Conservation (phyloP, 306 rosid species). For the Trichosanthes truncata region DNA sequence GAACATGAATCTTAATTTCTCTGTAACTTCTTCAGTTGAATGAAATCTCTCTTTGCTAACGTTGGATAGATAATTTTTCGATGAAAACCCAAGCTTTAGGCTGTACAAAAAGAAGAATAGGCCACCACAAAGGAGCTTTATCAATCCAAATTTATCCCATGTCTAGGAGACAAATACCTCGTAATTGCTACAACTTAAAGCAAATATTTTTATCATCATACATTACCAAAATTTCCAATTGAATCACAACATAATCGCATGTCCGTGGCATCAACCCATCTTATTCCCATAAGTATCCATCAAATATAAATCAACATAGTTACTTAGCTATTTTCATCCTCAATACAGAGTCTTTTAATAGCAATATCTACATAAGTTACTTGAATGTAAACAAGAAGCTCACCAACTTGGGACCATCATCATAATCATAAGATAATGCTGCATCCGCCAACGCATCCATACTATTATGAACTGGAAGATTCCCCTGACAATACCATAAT, state of each 20-base stretch:
- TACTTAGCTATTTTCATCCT: not conserved
- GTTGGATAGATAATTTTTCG: not conserved
- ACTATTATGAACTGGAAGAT: constrained; percentile 85
- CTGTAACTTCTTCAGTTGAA: not conserved
- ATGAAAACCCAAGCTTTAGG: not conserved
- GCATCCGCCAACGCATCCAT: constrained; percentile 97
- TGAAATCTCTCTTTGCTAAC: not conserved
- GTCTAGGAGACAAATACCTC: not conserved
- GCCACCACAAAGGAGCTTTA: not conserved
- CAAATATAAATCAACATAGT: not conserved
- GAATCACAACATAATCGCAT: not conserved
- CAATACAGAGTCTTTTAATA: not conserved
- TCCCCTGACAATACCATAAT: constrained; percentile 51
- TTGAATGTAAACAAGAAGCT: constrained; percentile 12
- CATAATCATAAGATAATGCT: constrained; percentile 72
- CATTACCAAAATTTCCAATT: not conserved
- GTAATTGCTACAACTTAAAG: not conserved
- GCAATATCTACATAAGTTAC: not conserved
- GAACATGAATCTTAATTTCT: not conserved
- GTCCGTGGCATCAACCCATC: not conserved
- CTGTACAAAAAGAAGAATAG: not conserved
- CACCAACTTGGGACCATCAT: constrained; percentile 92
- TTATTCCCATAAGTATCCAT: not conserved
- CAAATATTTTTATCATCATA: not conserved
- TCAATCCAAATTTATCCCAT: not conserved